These are phyloP conservation scores for Microcyclosporella mali DNA, from an alignment of 2,329 filamentous ascomycete genomes.

Conservation along the genomic window DNA sequence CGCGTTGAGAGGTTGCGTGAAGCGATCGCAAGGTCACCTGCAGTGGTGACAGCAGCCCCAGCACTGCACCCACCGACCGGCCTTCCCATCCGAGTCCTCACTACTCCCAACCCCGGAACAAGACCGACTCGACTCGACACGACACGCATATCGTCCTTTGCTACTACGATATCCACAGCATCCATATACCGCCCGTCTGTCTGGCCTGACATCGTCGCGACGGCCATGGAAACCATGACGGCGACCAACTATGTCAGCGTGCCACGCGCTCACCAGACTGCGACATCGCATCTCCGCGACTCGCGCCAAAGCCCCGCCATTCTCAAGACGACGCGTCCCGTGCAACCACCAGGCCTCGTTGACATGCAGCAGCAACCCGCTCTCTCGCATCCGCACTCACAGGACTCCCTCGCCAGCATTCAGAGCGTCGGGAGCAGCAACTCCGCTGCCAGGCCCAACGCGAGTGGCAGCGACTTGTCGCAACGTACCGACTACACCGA, in stretches of 20 bases:
- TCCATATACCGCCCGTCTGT: no score
- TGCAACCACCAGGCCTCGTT: constrained; percentile 9
- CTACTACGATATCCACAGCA: neutral
- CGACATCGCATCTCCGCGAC: constrained; percentile 10
- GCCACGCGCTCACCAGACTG: constrained; percentile 3
- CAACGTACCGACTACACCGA: constrained; percentile 29
- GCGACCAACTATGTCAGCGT: constrained; percentile 10
- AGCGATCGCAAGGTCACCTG: no score
- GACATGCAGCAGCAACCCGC: constrained; percentile 15
- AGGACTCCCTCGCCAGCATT: constrained; percentile 24
- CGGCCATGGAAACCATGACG: constrained; percentile 17
- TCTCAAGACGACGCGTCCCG: constrained; percentile 23
- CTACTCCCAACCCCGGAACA: no score
- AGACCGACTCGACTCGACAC: neutral
- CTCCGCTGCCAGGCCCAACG: constrained; percentile 7
- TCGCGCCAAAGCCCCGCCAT: constrained; percentile 7
- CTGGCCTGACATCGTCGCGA: neutral
- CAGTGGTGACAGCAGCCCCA: no score
- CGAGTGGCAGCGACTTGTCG: constrained; percentile 23
- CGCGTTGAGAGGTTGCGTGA: no score
- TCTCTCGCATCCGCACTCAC: constrained; percentile 26
- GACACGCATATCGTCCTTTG: neutral
- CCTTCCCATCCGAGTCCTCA: neutral
- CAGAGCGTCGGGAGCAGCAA: constrained; percentile 23
- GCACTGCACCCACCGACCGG: no score